Evolutionary conservation across 1,139 yeast genomes (phyloP), one percentile per base, ranked within the genome.

Genomic region (Ogataea hybrid): DNA sequence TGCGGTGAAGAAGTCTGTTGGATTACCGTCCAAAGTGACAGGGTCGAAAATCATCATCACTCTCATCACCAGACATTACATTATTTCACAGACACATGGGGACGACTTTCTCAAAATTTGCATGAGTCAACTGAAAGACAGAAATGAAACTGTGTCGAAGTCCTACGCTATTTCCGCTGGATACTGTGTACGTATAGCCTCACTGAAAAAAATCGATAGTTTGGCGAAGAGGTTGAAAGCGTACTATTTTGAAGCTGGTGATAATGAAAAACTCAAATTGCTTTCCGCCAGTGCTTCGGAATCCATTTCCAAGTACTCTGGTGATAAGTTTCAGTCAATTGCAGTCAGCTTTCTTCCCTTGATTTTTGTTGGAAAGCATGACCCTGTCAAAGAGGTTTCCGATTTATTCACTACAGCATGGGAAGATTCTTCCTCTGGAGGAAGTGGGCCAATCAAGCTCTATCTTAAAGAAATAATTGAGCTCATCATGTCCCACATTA

Each of bases 1-100:
- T 11, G 70, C 82, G 2, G 71, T 86, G 6, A 81, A 80, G 48
- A 75, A 71, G 46, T 78, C 95, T 0, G 86, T 90, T 25, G 98
- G 97, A 0, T 69, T 92, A 23, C 97, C 97, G 0, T 88, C 97
- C 0, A 89, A 89, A 57, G 89, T 87, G 1, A 89, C 94, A 32
- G 89, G 92, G 0, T 78, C 95, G n/a, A 75, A 81, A 49, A 82
- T 90, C 0, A 62, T 89, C 18, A 87, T 84, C 6, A 73, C 79
- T 18, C 62, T 89, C 43, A 75, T 84, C 1, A 68, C 78, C 20
- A 73, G 81, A 49, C 80, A 84, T 52, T 61, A 73, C n/a, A 71
- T 72, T 25, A 58, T 76, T 17, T 61, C 79, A 10, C 70, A 72
- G 34, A 82, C 86, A 0, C 77, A 76, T 54, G 84, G 90, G 8